A percentile compares a stretch with the other conserved stretches of the same genome.
These are phyloP conservation scores for Suillus weaverae DNA, from an alignment of 768 basidiomycete species.

Conservation along the genomic window DNA sequence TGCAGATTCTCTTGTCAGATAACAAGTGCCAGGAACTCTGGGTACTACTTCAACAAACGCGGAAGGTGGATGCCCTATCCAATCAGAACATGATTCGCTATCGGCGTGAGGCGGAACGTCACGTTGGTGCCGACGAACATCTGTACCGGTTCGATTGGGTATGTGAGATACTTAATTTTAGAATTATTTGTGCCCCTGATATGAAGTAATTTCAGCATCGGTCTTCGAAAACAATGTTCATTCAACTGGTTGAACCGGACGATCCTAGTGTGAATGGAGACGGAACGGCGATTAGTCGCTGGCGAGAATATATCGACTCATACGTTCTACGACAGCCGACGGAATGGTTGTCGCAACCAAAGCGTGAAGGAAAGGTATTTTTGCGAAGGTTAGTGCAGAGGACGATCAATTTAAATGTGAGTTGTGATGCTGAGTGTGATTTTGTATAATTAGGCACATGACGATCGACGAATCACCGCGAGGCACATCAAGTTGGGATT, in stretches of 20 bases:
- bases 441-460: slow-evolving; percentile 52
- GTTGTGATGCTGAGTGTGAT: slow-evolving; percentile 26
- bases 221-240: slow-evolving; percentile 52
- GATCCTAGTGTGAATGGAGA: slow-evolving; percentile 67
- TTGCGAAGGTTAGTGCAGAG: slow-evolving; percentile 53
- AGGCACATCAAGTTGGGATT: slow-evolving; percentile 17
- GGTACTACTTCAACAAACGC: slow-evolving; percentile 67
- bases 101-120: slow-evolving; percentile 75
- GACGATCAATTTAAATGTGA: slow-evolving; percentile 13
- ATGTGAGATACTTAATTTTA: slow-evolving; percentile 29
- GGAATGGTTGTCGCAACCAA: slow-evolving; percentile 59
- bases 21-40: slow-evolving; percentile 85
- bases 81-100: slow-evolving; percentile 73
- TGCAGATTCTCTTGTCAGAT: slow-evolving; percentile 84
- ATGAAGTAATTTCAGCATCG: slow-evolving; percentile 44
- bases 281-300: slow-evolving; percentile 51
- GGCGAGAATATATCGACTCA: slow-evolving; percentile 74
- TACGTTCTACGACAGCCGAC: slow-evolving; percentile 71
- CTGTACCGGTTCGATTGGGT: slow-evolving; percentile 83
- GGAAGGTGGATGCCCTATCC: slow-evolving; percentile 50
- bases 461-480: slow-evolving; percentile 33
- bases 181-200: slow-evolving; percentile 5
- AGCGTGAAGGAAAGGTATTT: slow-evolving; percentile 45
- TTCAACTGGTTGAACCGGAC: slow-evolving; percentile 59
- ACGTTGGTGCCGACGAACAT: slow-evolving; percentile 74